Conservation (phyloP, 2,329 filamentous ascomycete genomes). For the Dactylellina haptotyla region DNA sequence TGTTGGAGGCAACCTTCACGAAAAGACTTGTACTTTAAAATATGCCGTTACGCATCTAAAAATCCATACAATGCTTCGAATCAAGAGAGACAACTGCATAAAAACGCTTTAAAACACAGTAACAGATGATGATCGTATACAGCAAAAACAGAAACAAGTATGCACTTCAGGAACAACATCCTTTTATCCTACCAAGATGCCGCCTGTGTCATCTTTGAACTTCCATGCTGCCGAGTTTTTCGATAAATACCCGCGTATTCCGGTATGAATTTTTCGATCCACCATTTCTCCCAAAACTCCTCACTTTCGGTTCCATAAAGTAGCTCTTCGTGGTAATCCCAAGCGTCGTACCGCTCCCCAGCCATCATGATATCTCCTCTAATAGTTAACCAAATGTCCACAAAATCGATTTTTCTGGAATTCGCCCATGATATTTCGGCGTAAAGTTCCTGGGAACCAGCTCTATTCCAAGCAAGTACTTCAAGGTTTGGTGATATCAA, state of each 20-base stretch:
- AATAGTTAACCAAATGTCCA: conserved; percentile 29
- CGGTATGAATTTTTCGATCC: conserved; percentile 9
- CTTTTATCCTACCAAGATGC: background rate
- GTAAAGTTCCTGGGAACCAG: conserved; percentile 6
- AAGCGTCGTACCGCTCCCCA: conserved; percentile 27
- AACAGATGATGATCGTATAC: too few relatives aligned
- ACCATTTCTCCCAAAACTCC: conserved; percentile 2
- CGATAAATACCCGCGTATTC: background rate
- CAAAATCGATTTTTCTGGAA: background rate
- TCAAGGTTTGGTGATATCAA: background rate
- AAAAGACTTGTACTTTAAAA: too few relatives aligned
- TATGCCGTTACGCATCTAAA: too few relatives aligned
- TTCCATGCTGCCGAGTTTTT: background rate
- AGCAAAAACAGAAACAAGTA: too few relatives aligned
- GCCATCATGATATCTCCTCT: background rate
- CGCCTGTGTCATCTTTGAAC: background rate
- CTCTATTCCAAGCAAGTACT: conserved; percentile 22
- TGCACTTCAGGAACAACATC: too few relatives aligned
- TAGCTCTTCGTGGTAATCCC: conserved; percentile 29
- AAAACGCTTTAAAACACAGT: too few relatives aligned
- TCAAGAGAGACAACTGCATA: too few relatives aligned
- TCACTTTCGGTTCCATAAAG: conserved; percentile 12
- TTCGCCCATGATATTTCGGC: background rate
- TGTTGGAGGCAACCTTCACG: too few relatives aligned
- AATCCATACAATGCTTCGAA: too few relatives aligned